Base-by-base conservation (phyloP, 164 flowering plant species). In the Nymphaea thermarum region DNA sequence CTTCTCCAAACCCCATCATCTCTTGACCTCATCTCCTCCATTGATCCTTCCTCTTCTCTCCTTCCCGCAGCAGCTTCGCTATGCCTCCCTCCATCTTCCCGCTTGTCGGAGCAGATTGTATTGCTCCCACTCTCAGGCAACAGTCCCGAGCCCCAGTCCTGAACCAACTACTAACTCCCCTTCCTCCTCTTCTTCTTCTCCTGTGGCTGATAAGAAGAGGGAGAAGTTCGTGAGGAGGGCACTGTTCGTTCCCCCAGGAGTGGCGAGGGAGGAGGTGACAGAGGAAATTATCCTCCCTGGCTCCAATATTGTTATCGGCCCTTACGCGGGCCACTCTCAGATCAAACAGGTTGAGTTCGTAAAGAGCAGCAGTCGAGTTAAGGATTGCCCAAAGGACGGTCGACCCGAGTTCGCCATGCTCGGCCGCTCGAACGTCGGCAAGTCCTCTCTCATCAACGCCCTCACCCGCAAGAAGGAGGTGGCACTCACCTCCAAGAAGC, bases 401-500 rank as follows among this genome's bases (percentile, higher is more conserved):
- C 73, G 78, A 3, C 97, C 98, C 0, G 98, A 93, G 74, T 89
- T 93, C 66, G 98, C 98, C 3, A 83, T 93, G 66, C 74, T 93
- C 16, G 98, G 97, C 44, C 82, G 97, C 16, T 93, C 98, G 41
- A 93, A 93, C 77, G 98, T 93, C 3, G 98, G 96, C 42, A 93
- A 93, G 71, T 91, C 97, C 42, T 91, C 96, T 17, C 93, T 93
- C 66, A 87, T 93, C 73, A 93, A 93, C 73, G 71, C 92, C 43
- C 82, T 93, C 17, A 87, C 82, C 25, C 77, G 86, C 55, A 87
- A 80, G 80, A 91, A 91, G 70, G 97, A 87, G 65, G 82, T 93
- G 14, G 98, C 97, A 42, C 93, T 93, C 66, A 93, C 97, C 42
- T 93, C 98, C n/a, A 93, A 93, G 77, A 93, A 86, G 67, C 97